Evolutionary conservation across 208 protist genomes (phyloP).

Genomic region (Leishmania major): DNA sequence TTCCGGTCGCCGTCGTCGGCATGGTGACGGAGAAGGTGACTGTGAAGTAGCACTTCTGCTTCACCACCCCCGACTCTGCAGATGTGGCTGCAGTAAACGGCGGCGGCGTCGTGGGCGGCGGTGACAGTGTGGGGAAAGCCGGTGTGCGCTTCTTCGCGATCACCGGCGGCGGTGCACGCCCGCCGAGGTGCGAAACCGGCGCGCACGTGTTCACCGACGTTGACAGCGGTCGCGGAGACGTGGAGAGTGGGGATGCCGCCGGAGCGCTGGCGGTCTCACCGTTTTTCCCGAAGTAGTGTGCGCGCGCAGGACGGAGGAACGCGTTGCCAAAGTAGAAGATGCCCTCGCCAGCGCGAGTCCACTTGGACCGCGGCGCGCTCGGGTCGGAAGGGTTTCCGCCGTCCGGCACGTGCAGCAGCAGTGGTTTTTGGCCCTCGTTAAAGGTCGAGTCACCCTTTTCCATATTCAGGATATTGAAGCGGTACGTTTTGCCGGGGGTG

Average conservation of each 20-base stretch:
- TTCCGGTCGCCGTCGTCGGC: slow-evolving; percentile 63
- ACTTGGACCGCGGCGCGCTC: slow-evolving; percentile 19
- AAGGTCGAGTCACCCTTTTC: slow-evolving; percentile 94
- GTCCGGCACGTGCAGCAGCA: slow-evolving; percentile 83
- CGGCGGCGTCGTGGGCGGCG: background rate
- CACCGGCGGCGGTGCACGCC: slow-evolving; percentile 19
- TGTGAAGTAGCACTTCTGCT: slow-evolving; percentile 86
- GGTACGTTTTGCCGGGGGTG: slow-evolving; percentile 73
- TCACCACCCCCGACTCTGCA: slow-evolving; percentile 2
- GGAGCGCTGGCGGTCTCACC: slow-evolving; percentile 6
- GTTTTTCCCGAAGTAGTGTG: slow-evolving; percentile 28
- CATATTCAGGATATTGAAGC: slow-evolving; percentile 98
- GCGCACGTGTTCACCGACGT: background rate
- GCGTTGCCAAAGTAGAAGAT: slow-evolving; percentile 88
- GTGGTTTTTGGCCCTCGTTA: slow-evolving; percentile 94
- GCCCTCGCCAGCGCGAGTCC: slow-evolving; percentile 65
- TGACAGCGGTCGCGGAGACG: background rate
- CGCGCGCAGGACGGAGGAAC: slow-evolving; percentile 60
- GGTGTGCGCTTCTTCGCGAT: slow-evolving; percentile 18
- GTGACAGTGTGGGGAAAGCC: background rate
- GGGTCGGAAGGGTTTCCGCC: background rate
- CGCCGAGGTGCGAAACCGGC: slow-evolving; percentile 5
- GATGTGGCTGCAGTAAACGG: background rate
- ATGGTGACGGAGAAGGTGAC: slow-evolving; percentile 92
- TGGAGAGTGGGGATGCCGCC: background rate